These are phyloP conservation scores for Hypoxylon sp. DNA, from an alignment of 2,329 filamentous ascomycete genomes.

Conservation along the genomic window DNA sequence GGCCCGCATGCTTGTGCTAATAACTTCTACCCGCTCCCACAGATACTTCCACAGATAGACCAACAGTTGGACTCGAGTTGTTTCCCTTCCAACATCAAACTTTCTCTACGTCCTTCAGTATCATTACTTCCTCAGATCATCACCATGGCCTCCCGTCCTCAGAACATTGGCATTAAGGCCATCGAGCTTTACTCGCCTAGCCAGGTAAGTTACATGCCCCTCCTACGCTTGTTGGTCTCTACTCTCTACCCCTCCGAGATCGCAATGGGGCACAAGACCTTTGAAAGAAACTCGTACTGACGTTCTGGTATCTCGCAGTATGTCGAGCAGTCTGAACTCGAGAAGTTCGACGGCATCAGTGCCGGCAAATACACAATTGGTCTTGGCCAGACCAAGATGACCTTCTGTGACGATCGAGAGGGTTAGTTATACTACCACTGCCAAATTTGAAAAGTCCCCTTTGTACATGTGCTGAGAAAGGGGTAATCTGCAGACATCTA, in stretches of 20 bases:
- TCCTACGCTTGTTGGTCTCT: slow-evolving; percentile 7
- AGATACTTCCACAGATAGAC: slow-evolving; percentile 17
- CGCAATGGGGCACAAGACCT: slow-evolving; percentile 21
- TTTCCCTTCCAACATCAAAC: slow-evolving; percentile 13
- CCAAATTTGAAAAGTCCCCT: slow-evolving; percentile 9
- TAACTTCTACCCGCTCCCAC: slow-evolving; percentile 28
- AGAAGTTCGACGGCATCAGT: slow-evolving; percentile 86
- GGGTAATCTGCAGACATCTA: slow-evolving; percentile 73
- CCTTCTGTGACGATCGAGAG: slow-evolving; percentile 89
- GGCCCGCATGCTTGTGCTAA: slow-evolving; percentile 33
- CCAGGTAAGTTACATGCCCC: slow-evolving; percentile 67
- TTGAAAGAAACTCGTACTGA: slow-evolving; percentile 36
- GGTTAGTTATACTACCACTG: slow-evolving; percentile 60
- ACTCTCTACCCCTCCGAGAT: slow-evolving; percentile 33
- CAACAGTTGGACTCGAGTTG: slow-evolving; percentile 18
- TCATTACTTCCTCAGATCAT: slow-evolving; percentile 21
- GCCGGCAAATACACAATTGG: slow-evolving; percentile 90
- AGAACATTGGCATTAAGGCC: slow-evolving; percentile 93
- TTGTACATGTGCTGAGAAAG: slow-evolving; percentile 18
- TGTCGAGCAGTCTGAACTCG: slow-evolving; percentile 82
- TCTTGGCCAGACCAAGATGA: slow-evolving; percentile 90
- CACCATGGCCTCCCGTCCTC: slow-evolving; percentile 76
- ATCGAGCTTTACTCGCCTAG: slow-evolving; percentile 89
- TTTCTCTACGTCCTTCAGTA: slow-evolving; percentile 12
- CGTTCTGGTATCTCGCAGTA: slow-evolving; percentile 62